phyloP scores from a whole-genome alignment of 306 rosid species.

The Carpinus viminea region DNA sequence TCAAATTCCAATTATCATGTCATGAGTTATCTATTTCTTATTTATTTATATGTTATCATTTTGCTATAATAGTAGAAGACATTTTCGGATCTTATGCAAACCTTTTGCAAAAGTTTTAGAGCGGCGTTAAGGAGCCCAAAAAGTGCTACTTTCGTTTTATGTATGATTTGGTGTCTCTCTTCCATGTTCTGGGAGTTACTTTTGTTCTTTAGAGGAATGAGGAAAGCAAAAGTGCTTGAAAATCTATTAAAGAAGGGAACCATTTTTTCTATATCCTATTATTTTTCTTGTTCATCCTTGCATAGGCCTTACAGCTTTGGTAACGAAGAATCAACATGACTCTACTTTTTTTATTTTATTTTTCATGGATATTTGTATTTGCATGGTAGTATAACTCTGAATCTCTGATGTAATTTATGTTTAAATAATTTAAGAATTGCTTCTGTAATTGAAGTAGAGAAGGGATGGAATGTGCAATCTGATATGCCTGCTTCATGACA shows the following conservation, averaged over 20 bases:
- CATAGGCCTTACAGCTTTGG: too few species aligned
- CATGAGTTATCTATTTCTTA: background rate
- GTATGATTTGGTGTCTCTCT: background rate
- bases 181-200: too few species aligned
- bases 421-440: background rate
- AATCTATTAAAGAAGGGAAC: background rate
- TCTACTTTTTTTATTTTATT: background rate
- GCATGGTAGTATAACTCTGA: background rate
- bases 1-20: background rate
- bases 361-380: background rate
- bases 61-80: background rate
- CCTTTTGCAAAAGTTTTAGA: background rate
- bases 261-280: background rate
- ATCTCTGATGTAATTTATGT: background rate
- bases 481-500: background rate
- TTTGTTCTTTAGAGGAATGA: background rate
- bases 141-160: background rate
- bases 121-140: too few species aligned
- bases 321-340: background rate
- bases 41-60: background rate
- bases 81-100: background rate
- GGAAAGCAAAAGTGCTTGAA: background rate
- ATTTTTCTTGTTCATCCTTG: background rate
- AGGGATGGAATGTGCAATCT: slow-evolving; percentile 6
- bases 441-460: background rate